phyloP scores from a whole-genome alignment of 495 filamentous ascomycete genomes.

The Tetracladium marchalianum region DNA sequence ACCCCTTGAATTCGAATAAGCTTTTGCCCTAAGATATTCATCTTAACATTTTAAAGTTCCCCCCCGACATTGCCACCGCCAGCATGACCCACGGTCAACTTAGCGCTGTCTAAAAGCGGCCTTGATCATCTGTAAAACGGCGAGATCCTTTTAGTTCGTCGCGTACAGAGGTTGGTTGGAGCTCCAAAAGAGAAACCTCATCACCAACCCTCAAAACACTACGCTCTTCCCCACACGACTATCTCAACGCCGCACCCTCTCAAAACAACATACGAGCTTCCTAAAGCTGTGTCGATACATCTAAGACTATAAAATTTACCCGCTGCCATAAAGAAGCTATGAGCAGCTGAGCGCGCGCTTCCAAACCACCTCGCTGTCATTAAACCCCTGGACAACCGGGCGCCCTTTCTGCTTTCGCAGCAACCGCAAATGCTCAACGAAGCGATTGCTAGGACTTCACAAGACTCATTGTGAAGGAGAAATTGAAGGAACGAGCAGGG shows the following conservation, averaged over 20 bases:
- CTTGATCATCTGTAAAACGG: background rate
- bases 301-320: background rate
- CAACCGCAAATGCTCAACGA: slow-evolving; percentile 11
- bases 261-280: background rate
- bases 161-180: slow-evolving; percentile 7
- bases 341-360: slow-evolving; percentile 12
- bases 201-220: background rate
- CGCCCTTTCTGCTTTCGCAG: slow-evolving; percentile 1
- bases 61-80: too few relatives aligned
- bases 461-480: slow-evolving; percentile 1
- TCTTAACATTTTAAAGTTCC: too few relatives aligned
- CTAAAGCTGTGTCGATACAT: background rate
- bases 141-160: slow-evolving; percentile 1
- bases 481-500: slow-evolving; percentile 3
- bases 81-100: background rate
- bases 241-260: background rate
- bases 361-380: slow-evolving; percentile 3
- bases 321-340: background rate
- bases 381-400: slow-evolving; percentile 1
- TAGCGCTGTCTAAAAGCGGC: slow-evolving; percentile 2
- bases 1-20: too few relatives aligned
- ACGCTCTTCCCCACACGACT: background rate
- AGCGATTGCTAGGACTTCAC: background rate
- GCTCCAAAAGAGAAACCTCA: slow-evolving; percentile 1
- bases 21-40: too few relatives aligned